Percentiles rank a stretch among this genome's conserved stretches.
These are phyloP conservation scores for Diaporthe amygdali DNA, from an alignment of 2,329 filamentous ascomycete species.

Conservation along the genomic window DNA sequence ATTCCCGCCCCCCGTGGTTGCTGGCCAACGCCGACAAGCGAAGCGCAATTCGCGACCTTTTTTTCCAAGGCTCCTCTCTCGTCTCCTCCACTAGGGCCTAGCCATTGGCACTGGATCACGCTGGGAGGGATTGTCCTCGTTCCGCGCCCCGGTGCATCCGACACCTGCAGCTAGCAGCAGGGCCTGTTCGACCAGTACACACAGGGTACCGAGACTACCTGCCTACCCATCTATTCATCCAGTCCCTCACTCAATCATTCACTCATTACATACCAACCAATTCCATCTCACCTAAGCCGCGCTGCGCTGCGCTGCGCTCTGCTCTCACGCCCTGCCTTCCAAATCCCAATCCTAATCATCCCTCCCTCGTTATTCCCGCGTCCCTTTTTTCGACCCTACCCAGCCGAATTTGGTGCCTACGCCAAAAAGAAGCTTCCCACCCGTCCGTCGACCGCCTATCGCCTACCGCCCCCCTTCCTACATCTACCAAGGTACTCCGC, in stretches of 20 bases:
- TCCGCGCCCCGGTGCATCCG: slow-evolving; percentile 16
- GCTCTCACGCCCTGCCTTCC: not conserved
- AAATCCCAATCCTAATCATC: not conserved
- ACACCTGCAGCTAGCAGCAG: slow-evolving; percentile 14
- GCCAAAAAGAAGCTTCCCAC: slow-evolving; percentile 8
- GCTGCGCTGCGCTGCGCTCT: not conserved
- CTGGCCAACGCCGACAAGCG: slow-evolving; percentile 6
- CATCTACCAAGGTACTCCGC: slow-evolving; percentile 12
- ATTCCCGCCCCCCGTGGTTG: slow-evolving; percentile 2
- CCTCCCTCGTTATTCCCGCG: slow-evolving; percentile 16
- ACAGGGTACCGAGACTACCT: not conserved
- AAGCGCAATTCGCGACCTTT: slow-evolving; percentile 9
- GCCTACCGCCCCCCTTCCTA: not conserved
- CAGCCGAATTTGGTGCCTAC: not conserved
- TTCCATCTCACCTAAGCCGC: slow-evolving; percentile 1
- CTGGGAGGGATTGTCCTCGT: slow-evolving; percentile 15
- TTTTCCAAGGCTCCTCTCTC: not conserved
- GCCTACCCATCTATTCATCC: not conserved
- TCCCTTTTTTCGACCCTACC: slow-evolving; percentile 8
- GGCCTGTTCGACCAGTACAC: not conserved
- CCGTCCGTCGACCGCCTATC: slow-evolving; percentile 6
- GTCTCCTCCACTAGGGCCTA: not conserved
- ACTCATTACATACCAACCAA: not conserved
- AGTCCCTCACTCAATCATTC: not conserved
- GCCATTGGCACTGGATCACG: not conserved